Evolutionary conservation across 768 basidiomycete genomes (phyloP).

Genomic region (Cantharellus cinnabarinus): DNA sequence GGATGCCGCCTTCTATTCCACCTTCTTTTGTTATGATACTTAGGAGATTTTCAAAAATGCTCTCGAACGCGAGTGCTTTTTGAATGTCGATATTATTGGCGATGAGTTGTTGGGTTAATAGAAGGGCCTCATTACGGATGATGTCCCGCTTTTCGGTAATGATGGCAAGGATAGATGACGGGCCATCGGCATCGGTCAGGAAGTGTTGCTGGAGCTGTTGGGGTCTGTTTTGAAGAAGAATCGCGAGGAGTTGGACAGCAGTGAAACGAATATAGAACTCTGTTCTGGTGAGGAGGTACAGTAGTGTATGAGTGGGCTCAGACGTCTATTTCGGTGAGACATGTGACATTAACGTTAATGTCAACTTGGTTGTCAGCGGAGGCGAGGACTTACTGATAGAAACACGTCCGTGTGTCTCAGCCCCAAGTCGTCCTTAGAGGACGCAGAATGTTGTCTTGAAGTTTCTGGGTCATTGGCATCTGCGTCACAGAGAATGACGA

Average conservation of each 20-base stretch:
- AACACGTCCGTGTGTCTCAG: conserved; percentile 68
- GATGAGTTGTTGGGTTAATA: conserved; percentile 61
- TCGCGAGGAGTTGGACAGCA: conserved; percentile 61
- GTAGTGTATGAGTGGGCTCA: conserved; percentile 50
- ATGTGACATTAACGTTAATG: neutral
- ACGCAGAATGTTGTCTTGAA: neutral
- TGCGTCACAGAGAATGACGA: conserved; percentile 61
- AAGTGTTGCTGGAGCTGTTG: conserved; percentile 78
- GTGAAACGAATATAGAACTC: conserved; percentile 76
- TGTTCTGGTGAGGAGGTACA: conserved; percentile 50
- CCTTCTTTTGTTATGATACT: conserved; percentile 72
- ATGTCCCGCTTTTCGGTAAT: conserved; percentile 73
- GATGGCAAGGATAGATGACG: conserved; percentile 30
- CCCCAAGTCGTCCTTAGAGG: conserved; percentile 42
- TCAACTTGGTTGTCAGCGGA: neutral
- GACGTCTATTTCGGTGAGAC: conserved; percentile 21
- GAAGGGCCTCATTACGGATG: conserved; percentile 65
- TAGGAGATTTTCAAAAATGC: conserved; percentile 90
- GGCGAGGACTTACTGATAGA: conserved; percentile 25
- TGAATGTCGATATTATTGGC: conserved; percentile 85
- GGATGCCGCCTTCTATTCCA: conserved; percentile 77
- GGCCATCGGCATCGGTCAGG: conserved; percentile 61
- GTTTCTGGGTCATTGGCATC: conserved; percentile 1
- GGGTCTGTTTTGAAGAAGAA: conserved; percentile 63
- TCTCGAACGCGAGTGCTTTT: conserved; percentile 90